Base-by-base conservation (phyloP, 805 yeast genomes). In the Hanseniaspora clermontiae region DNA sequence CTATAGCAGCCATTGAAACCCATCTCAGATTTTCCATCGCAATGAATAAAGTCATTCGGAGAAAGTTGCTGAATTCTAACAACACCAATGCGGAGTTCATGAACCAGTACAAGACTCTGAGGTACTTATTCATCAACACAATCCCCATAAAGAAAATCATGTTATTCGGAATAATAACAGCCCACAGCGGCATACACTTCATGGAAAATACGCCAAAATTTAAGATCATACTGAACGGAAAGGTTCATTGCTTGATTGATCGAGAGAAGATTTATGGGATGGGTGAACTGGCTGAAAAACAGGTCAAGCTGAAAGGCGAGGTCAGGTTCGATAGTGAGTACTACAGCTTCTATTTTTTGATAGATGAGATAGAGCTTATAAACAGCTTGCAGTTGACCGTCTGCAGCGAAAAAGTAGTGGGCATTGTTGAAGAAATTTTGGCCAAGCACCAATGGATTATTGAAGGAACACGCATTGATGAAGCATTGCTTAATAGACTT, bases 91-190 rank as follows among this genome's bases (percentile, higher is more conserved):
- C 9, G 17, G 39, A 31, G 3, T n/a, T 29, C 36, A 34, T 27
- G 27, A 17, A 29, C 17, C 38, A 43, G 24, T 17, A 10, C 43
- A 34, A 19, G 15, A 14, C 24, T 17, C 9, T 34, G 14, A 43
- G 27, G 2, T 46, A 53, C 27, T 17, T 53, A 8, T 46, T 53
- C 32, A 39, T 53, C 10, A 49, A 49, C 34, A 32, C 40, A 24
- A 39, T 17, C 10, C 57, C 57, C 20, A 7, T 53, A 8, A 29
- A 8, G 15, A 31, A 53, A 6, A 27, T 46, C 2, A 24, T 36
- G n/a, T 19, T 53, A 15, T 29, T 47, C 15, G 57, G 57, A 19
- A 39, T 24, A 27, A 47, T 53, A 38, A 32, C 39, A 15, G 46
- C 46, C 2, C 57, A 53, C 29, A 19, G 42, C 12, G 38, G n/a